Evolutionary conservation across 768 basidiomycete genomes (phyloP), one percentile per base, ranked within the genome.

Genomic region (Mycena indigotica): DNA sequence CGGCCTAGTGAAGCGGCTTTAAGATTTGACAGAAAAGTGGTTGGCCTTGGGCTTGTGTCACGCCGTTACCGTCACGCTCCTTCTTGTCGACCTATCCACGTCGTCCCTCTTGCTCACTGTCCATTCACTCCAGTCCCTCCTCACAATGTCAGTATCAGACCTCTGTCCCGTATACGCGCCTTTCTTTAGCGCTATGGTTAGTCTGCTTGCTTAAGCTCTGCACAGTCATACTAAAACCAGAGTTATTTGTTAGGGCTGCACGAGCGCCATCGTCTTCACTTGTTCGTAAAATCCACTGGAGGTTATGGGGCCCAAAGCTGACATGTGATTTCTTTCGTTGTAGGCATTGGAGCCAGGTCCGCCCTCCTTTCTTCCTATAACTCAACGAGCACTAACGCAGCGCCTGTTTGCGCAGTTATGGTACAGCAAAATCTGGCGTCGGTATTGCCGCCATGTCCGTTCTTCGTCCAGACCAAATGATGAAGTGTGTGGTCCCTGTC

Each of bases 361-460:
- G 82, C 74, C 21, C 44, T 51, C 56, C 56, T 29, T 24, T 59
- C 53, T 41, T 44, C 52, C 29, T 5, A n/a, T n/a, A n/a, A n/a
- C n/a, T n/a, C n/a, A n/a, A n/a, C n/a, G n/a, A n/a, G n/a, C n/a
- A n/a, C n/a, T n/a, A n/a, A n/a, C n/a, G n/a, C n/a, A n/a, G n/a
- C n/a, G n/a, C n/a, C n/a, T n/a, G n/a, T 45, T 44, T 39, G 13
- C 40, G 17, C 66, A 96, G 94, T 79, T 98, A 99, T 80, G 97
- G 97, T 62, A 98, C 96, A 45, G 95, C 97, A 71, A 99, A 98
- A 79, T 97, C 97, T 66, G 97, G 97, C 69, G 97, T 94, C 65
- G 93, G 94, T 68, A 93, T 97, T 65, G 90, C 94, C 55, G 95
- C 97, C 64, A 98, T 97, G 97, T 93, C 95, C 55, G 93, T 96